Base-by-base conservation (phyloP, 257 asterid species). In the Solanum dulcamara region DNA sequence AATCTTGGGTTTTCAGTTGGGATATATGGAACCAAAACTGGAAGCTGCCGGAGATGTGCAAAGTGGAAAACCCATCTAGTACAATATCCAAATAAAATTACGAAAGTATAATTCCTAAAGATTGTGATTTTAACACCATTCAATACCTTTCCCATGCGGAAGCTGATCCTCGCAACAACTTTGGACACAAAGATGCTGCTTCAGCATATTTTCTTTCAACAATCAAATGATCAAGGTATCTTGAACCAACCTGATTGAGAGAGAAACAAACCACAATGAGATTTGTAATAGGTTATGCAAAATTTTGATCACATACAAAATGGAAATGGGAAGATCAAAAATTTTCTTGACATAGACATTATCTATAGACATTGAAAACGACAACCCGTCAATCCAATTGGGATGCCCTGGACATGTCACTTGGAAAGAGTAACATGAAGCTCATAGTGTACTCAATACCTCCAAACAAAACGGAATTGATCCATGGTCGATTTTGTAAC, bases 1-100 rank as follows among this genome's bases (percentile, higher is more conserved):
- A 97, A 92, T 88, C 93, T 95, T 86, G 99, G 99, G 86, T 93
- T 95, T 87, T 97, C 98, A 60, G 98, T 93, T 22, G 99, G 99
- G 71, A 97, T 95, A 87, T 93, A 94, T 48, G 99, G 98, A 88
- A 95, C 99, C 89, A 97, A 86, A 87, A 93, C 95, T 85, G 96
- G 99, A 91, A 97, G 99, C 86, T 97, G 99, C 64, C 98, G 99
- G 81, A 97, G 97, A 89, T 97, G 99, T 85, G 99, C 99, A 83
- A 97, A 97, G 89, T 97, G 99, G 90, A 95, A 95, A 88, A 97
- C 96, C 99, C 99, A 95, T 90, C 99, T 97, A 89, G 79, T 85
- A 60, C 66, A 87, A 81, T 81, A 90, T 57, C 82, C 85, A 84
- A 81, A 46, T 87, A 30, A 70, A 79, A 88, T 85, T 84, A 85